These are phyloP conservation scores for Vitis rotundifolia DNA, from an alignment of 164 flowering plant genomes.

Conservation along the genomic window DNA sequence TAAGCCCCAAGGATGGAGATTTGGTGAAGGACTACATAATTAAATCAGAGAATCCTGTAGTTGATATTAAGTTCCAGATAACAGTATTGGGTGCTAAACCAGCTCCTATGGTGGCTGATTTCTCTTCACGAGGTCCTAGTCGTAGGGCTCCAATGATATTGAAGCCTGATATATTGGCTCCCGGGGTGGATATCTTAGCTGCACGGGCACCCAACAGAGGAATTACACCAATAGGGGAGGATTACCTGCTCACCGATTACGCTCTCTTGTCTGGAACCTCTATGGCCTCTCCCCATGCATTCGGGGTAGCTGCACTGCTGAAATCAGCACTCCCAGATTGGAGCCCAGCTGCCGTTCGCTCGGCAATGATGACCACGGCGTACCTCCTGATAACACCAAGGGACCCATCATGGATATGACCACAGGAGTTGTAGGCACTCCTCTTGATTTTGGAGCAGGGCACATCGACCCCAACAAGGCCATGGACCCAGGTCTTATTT, in stretches of 20 bases:
- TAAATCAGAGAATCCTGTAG: constrained; percentile 10
- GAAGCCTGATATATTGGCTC: constrained; percentile 44
- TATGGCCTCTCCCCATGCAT: constrained; percentile 36
- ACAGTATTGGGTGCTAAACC: constrained; percentile 31
- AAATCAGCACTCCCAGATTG: constrained; percentile 35
- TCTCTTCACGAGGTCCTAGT: constrained; percentile 39
- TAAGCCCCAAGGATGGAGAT: constrained; percentile 17
- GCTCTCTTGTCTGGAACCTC: constrained; percentile 38
- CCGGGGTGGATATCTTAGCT: constrained; percentile 35
- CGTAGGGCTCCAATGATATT: constrained; percentile 20
- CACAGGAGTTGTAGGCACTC: too few species aligned
- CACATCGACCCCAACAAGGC: too few species aligned
- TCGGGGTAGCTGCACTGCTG: constrained; percentile 38
- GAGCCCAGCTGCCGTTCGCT: constrained; percentile 41
- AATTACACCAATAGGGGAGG: constrained; percentile 1
- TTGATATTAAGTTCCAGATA: constrained; percentile 23
- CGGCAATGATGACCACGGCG: constrained; percentile 52
- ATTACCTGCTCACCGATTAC: constrained; percentile 26
- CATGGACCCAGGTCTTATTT: too few species aligned
- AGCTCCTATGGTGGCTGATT: constrained; percentile 36
- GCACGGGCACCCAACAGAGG: constrained; percentile 29
- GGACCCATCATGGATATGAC: too few species aligned
- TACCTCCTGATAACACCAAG: too few species aligned
- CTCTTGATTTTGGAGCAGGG: too few species aligned
- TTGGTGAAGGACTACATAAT: constrained; percentile 14